Base-by-base conservation (phyloP, 768 basidiomycete species). In the Butyriboletus loyo region DNA sequence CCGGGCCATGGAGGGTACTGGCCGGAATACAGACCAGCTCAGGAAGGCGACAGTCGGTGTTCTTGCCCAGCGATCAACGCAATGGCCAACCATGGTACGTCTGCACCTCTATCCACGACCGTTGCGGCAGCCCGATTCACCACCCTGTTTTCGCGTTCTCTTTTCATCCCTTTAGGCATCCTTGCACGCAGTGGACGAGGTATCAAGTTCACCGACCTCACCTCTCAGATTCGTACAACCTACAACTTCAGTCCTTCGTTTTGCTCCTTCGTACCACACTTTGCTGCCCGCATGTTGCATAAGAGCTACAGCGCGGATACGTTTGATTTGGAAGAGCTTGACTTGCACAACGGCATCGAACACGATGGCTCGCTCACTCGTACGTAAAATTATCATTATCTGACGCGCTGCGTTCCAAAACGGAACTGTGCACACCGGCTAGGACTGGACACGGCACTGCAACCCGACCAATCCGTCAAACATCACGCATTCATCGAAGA, bases 41-140 rank as follows among this genome's bases (percentile, higher is more conserved):
- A 66, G 51, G 75, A 82, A 9, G 81, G 79, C 1, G 88, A 90
- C 58, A 89, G 87, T 60, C 75, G 89, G 3, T 80, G 81, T 55
- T 80, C 84, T 1, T 91, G 89, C 57, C 89, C 89, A 1, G 87
- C 80, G 13, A 65, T 92, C 53, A 92, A 92, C 58, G 85, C 87
- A 0, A 74, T 92, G 80, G 87, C 89, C 7, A 92, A 92, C 64
- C 89, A 92, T 54, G 90, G 89, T 89, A 36, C n/a, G 60, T 57
- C 38, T 17, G 15, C 19, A n/a, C 30, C n/a, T 34, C 17, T 2
- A 1, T 25, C 28, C 17, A 25, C n/a, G 28, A 13, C 6, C 25
- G 4, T 31, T 13, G 2, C 14, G 2, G 14, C 13, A 14, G 11
- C n/a, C 15, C 17, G 5, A 28, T 3, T 21, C 24, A 38, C 15